phyloP scores from a whole-genome alignment of 306 rosid species.

The Quercus rubra region DNA sequence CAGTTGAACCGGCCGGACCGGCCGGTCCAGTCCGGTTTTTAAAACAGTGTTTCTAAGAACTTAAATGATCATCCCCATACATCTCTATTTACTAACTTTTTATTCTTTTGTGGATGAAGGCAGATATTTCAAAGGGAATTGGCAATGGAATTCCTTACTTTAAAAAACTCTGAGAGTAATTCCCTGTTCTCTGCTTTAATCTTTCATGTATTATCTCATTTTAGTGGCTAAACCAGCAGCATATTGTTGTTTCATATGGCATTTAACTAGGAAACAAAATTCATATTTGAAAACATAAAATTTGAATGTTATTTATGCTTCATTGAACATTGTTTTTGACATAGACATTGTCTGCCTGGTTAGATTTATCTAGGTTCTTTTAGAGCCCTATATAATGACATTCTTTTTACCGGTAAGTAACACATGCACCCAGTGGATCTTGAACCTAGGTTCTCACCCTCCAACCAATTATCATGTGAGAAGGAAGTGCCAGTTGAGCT shows the following conservation, averaged over 20 bases:
- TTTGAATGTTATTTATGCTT: background rate
- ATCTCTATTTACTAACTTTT: conserved; percentile 26
- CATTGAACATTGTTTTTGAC: background rate
- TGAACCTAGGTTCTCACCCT: no score
- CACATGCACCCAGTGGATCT: no score
- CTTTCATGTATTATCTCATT: background rate
- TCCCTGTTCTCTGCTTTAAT: conserved; percentile 22
- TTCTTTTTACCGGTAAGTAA: no score
- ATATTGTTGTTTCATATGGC: background rate
- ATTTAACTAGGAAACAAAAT: background rate
- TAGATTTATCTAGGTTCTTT: background rate
- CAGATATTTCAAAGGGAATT: conserved; percentile 62
- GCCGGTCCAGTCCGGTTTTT: no score
- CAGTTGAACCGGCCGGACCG: no score
- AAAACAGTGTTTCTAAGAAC: background rate
- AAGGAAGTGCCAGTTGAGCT: no score
- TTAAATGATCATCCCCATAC: background rate
- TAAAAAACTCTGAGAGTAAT: conserved; percentile 43
- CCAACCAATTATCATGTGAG: no score
- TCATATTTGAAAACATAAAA: background rate
- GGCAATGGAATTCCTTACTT: conserved; percentile 38
- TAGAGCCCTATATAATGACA: background rate
- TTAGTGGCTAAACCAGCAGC: background rate
- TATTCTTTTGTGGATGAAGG: conserved; percentile 59
- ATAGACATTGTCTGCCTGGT: background rate